A percentile compares a stretch with the other conserved stretches of the same genome.
Evolutionary conservation across 352 stramenopile genomes (phyloP).

Genomic region (Aphanomyces invadans): DNA sequence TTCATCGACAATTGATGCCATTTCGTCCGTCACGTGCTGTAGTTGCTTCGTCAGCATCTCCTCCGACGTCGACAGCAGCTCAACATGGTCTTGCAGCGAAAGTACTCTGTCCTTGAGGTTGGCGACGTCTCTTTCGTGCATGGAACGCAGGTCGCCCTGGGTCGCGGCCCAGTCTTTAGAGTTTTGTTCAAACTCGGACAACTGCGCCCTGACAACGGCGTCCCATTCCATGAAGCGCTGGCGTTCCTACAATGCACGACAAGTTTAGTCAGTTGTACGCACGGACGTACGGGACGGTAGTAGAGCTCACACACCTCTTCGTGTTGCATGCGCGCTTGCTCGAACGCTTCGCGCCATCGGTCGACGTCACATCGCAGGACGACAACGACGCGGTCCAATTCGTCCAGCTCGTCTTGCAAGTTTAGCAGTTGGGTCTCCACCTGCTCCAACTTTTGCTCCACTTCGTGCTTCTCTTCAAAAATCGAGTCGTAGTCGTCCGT

Average conservation of each 20-base stretch:
- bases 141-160: neutral
- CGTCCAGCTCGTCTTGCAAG: constrained; percentile 4
- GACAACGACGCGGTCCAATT: neutral
- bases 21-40: neutral
- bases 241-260: no score
- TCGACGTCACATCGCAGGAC: neutral
- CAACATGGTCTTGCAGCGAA: neutral
- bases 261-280: no score
- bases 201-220: neutral
- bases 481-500: constrained; percentile 22
- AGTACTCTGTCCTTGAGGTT: neutral
- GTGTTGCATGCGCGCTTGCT: neutral
- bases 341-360: neutral
- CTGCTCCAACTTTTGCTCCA: constrained; percentile 9
- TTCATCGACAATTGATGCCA: neutral
- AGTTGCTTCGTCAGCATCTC: neutral
- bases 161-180: neutral
- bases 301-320: neutral
- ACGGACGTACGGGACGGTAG: neutral
- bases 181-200: neutral
- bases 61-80: neutral
- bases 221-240: neutral
- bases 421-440: constrained; percentile 41
- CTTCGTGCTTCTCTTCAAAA: constrained; percentile 24
- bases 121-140: neutral